Percentiles rank a stretch among this genome's conserved stretches.
phyloP scores from a whole-genome alignment of 2,329 filamentous ascomycete genomes.

The Byssothecium circinans region DNA sequence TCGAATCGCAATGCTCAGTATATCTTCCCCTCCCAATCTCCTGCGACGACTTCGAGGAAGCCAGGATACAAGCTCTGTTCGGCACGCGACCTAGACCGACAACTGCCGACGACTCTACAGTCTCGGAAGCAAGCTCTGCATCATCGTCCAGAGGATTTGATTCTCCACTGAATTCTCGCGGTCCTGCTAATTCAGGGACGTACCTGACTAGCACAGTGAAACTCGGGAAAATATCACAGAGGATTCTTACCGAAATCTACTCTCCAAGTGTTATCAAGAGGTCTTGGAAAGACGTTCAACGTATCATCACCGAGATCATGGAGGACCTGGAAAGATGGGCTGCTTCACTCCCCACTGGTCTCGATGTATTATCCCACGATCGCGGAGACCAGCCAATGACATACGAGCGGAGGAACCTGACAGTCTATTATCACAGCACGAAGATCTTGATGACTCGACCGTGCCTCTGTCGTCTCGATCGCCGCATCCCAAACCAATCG shows the following conservation, averaged over 20 bases:
- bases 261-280: constrained; percentile 25
- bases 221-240: constrained; percentile 33
- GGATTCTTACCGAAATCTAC: constrained; percentile 38
- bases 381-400: constrained; percentile 3
- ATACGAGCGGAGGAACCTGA: constrained; percentile 20
- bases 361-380: constrained; percentile 7
- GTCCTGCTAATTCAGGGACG: constrained; percentile 23
- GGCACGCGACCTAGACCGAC: constrained; percentile 1
- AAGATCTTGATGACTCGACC: constrained; percentile 44
- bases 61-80: constrained; percentile 18
- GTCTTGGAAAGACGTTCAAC: constrained; percentile 42
- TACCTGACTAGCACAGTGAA: constrained; percentile 22
- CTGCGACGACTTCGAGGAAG: constrained; percentile 25
- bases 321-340: constrained; percentile 40
- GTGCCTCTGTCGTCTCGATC: constrained; percentile 42
- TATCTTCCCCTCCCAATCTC: constrained; percentile 35
- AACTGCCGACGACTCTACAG: background rate
- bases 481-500: constrained; percentile 34
- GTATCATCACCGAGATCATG: constrained; percentile 27
- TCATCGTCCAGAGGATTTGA: background rate
- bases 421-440: constrained; percentile 23
- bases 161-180: constrained; percentile 1
- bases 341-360: constrained; percentile 25
- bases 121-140: background rate
- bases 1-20: constrained; percentile 32